Conservation (phyloP, 2,329 filamentous ascomycete species). For the Neopestalotiopsis rosae region DNA sequence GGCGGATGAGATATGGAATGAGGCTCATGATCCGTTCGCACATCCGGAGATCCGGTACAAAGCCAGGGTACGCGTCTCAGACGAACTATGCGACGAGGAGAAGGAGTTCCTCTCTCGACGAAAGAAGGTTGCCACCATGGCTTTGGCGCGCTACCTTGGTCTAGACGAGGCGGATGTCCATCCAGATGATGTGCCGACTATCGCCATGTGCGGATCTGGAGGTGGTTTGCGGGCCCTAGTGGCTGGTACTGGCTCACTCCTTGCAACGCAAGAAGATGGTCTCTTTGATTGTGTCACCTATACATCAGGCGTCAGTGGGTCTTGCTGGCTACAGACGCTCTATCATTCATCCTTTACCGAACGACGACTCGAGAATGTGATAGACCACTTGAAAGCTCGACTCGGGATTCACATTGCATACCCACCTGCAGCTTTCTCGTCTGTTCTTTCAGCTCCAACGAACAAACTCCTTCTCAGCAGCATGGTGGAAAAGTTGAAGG, state of each 20-base stretch:
- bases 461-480: constrained; percentile 91
- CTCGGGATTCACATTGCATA: constrained; percentile 91
- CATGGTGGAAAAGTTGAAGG: constrained; percentile 88
- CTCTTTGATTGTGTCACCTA: constrained; percentile 95
- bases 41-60: constrained; percentile 89
- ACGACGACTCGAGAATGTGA: constrained; percentile 69
- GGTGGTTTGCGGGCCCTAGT: constrained; percentile 90
- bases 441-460: constrained; percentile 86
- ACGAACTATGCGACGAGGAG: constrained; percentile 83
- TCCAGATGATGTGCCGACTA: constrained; percentile 89
- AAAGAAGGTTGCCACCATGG: constrained; percentile 70
- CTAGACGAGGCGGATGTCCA: constrained; percentile 83
- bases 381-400: constrained; percentile 86
- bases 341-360: constrained; percentile 81
- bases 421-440: constrained; percentile 80
- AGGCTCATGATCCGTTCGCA: constrained; percentile 81
- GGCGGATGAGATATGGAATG: constrained; percentile 90
- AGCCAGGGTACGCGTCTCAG: constrained; percentile 81
- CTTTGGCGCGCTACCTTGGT: constrained; percentile 81
- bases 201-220: constrained; percentile 93
- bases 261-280: constrained; percentile 83
- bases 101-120: constrained; percentile 74
- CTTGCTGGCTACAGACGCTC: constrained; percentile 91
- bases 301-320: constrained; percentile 92
- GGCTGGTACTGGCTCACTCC: constrained; percentile 85